Base-by-base conservation (phyloP, 192 early-diverging fungal species). In the Entrophospora sp. region DNA sequence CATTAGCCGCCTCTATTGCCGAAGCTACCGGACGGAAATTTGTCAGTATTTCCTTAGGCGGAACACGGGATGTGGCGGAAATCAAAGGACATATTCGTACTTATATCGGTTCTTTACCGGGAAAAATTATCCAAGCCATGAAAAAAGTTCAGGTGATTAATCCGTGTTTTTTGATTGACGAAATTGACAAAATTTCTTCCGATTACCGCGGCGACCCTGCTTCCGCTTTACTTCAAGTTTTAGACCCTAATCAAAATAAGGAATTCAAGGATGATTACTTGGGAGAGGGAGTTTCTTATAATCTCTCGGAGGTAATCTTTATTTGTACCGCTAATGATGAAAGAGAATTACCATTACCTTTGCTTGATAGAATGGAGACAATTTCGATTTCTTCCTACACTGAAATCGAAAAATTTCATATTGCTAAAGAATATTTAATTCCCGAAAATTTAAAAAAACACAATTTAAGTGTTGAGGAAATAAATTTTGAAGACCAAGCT, bases 331-430 rank as follows among this genome's bases (percentile, higher is more conserved):
- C 56, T 59, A 59, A 59, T 59, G 32, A 34, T 36, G 28, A 35
- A n/a, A n/a, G n/a, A 59, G 27, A 59, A 35, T 22, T 59, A 22
- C 56, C 56, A 1, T 34, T 30, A 35, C 56, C 56, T 14, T 34
- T 59, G 1, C 16, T 59, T 14, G 32, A 59, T 24, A 30, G 56
- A 24, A 59, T 59, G 56, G 32, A 59, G 36, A 28, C 36, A 12
- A 38, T 59, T 59, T n/a, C 4, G 14, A 30, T 59, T 59, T 59
- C 56, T 38, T 59, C 56, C 7, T 59, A 59, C 35, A 59, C 56
- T 18, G 56, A 59, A 59, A 35, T 59, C 5, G 56, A 59, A 59
- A 59, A 59, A 14, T 38, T 59, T 38, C 56, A 59, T 18, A 59
- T 59, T 59, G 56, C 37, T 7, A 10, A 59, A 18, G 32, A 59